These are phyloP conservation scores for Aspergillus tamarii DNA, from an alignment of 2,329 filamentous ascomycete species.

Conservation along the genomic window DNA sequence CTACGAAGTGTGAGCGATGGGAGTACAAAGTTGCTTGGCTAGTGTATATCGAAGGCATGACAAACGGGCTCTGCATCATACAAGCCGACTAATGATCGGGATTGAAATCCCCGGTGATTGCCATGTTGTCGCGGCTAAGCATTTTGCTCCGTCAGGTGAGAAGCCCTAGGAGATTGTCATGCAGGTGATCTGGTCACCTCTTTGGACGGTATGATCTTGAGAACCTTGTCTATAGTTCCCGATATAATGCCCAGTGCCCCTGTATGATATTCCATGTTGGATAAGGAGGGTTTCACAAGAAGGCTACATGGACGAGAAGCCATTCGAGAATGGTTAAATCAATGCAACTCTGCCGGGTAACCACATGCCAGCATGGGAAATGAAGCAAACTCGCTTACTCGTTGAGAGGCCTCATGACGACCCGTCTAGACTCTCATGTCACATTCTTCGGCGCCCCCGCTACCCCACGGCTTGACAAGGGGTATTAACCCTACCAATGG, in stretches of 20 bases:
- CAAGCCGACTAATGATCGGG: too few relatives aligned
- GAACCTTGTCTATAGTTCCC: neutral
- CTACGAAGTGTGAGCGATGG: neutral
- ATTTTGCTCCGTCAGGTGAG: neutral
- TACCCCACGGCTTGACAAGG: neutral
- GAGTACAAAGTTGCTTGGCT: neutral
- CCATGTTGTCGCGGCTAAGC: neutral
- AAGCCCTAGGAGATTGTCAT: neutral
- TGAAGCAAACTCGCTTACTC: neutral
- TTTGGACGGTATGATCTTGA: neutral
- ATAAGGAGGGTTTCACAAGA: neutral
- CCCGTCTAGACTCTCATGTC: neutral
- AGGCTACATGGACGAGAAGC: neutral
- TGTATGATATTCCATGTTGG: neutral
- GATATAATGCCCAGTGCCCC: neutral
- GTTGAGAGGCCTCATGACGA: neutral
- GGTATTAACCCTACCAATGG: neutral
- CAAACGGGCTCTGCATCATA: neutral
- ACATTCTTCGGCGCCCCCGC: neutral
- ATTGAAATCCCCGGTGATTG: neutral
- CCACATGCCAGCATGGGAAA: neutral
- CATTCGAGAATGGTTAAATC: neutral
- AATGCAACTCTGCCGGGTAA: neutral
- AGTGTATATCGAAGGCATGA: neutral
- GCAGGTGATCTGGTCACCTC: slow-evolving; percentile 1